These are phyloP conservation scores for Lactarius hengduanensis DNA, from an alignment of 768 basidiomycete genomes.

Conservation along the genomic window DNA sequence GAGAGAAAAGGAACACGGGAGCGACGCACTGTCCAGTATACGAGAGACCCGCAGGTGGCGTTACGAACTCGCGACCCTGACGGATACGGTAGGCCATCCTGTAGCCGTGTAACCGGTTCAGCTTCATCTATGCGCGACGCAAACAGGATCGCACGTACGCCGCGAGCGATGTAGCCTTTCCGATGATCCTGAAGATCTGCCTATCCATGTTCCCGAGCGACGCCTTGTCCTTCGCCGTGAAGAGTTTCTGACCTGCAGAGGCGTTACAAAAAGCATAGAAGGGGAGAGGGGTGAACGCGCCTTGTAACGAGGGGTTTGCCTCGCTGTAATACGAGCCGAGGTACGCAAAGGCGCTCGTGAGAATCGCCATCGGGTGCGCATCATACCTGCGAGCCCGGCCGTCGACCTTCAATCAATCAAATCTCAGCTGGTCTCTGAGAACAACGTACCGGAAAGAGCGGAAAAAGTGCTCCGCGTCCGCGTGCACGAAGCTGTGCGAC, in stretches of 20 bases:
- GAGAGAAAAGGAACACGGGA: not conserved
- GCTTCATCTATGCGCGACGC: not conserved
- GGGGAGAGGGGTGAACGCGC: constrained; percentile 36
- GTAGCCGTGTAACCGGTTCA: constrained; percentile 31
- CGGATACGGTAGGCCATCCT: constrained; percentile 94
- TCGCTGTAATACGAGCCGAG: constrained; percentile 85
- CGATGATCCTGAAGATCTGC: constrained; percentile 86
- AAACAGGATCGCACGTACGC: constrained; percentile 50
- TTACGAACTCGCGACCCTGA: constrained; percentile 85
- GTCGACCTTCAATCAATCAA: not conserved
- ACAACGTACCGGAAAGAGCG: constrained; percentile 41
- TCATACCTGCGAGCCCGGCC: constrained; percentile 61
- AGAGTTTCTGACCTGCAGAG: constrained; percentile 68
- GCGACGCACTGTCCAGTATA: constrained; percentile 77
- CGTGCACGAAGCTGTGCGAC: constrained; percentile 58
- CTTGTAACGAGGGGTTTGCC: constrained; percentile 86
- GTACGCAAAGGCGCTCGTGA: constrained; percentile 85
- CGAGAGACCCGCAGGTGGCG: constrained; percentile 75
- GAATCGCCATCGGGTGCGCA: constrained; percentile 89
- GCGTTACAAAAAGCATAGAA: not conserved
- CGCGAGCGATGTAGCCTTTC: constrained; percentile 85
- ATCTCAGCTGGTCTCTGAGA: not conserved
- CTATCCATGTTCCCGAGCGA: constrained; percentile 86
- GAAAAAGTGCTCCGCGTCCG: constrained; percentile 44
- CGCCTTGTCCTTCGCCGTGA: constrained; percentile 59